Conservation (phyloP, 208 protist species). For the Leishmania turanica region DNA sequence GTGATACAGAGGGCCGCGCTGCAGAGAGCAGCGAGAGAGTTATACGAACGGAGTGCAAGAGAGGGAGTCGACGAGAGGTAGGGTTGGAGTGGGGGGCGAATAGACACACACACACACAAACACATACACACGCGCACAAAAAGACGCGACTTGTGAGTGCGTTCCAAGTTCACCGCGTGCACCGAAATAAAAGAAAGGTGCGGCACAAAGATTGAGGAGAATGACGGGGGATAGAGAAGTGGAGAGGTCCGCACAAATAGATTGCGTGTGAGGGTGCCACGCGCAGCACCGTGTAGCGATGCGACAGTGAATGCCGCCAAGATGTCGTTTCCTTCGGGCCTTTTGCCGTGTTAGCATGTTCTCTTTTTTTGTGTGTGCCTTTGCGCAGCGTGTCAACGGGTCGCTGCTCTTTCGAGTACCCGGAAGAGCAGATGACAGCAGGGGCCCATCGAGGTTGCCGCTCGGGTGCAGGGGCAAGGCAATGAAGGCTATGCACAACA, state of each 20-base stretch:
- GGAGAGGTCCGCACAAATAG: neutral
- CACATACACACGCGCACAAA: neutral
- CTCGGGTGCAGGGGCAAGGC: neutral
- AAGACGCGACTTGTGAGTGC: neutral
- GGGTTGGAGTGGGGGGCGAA: neutral
- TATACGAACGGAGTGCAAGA: neutral
- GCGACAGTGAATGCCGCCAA: neutral
- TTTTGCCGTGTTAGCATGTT: neutral
- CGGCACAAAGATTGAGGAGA: neutral
- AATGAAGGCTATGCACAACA: neutral
- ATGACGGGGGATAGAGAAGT: too few species aligned
- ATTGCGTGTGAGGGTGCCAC: neutral
- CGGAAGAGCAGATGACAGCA: constrained; percentile 2
- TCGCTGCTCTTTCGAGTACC: neutral
- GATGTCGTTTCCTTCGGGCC: neutral
- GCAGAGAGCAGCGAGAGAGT: neutral
- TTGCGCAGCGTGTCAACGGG: neutral
- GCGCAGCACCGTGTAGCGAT: neutral
- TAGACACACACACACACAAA: neutral
- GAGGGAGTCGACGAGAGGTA: neutral
- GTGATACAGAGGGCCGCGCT: neutral
- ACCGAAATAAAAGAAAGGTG: too few species aligned
- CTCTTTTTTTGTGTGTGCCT: neutral
- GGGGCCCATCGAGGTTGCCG: neutral
- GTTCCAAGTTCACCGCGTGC: neutral